Evolutionary conservation across 2,329 filamentous ascomycete species (phyloP).

Genomic region (Cladosporium austrohemisphaericum): DNA sequence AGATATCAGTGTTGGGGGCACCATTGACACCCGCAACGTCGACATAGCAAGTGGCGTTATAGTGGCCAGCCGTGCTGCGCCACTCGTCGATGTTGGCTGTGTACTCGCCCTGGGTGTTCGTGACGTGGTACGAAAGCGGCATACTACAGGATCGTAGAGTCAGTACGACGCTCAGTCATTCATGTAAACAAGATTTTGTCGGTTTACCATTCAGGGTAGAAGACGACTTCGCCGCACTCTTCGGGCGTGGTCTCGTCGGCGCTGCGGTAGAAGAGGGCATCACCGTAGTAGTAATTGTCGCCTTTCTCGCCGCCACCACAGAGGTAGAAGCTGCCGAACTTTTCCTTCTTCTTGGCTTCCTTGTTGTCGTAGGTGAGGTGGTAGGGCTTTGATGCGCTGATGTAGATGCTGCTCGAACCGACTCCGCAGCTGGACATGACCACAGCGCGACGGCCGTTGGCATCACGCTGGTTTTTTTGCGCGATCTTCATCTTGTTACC

Average conservation of each 20-base stretch:
- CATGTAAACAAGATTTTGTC: no score
- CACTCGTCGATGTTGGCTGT: not conserved
- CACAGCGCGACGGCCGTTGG: constrained; percentile 7
- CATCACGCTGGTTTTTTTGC: not conserved
- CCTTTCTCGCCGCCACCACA: not conserved
- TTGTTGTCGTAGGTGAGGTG: constrained; percentile 11
- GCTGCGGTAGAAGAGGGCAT: constrained; percentile 7
- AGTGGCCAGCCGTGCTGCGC: constrained; percentile 1
- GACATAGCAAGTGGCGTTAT: constrained; percentile 4
- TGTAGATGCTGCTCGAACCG: constrained; percentile 11
- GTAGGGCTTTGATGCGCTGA: constrained; percentile 1
- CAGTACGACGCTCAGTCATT: not conserved
- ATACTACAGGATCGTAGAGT: constrained; percentile 1
- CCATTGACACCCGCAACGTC: constrained; percentile 1
- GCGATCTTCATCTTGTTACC: constrained; percentile 4
- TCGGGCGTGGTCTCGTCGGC: constrained; percentile 6
- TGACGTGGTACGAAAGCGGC: constrained; percentile 2
- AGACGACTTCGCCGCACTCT: constrained; percentile 8
- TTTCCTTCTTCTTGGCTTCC: constrained; percentile 7
- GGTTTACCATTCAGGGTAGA: constrained; percentile 10
- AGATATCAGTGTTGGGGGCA: not conserved
- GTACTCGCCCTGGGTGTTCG: not conserved
- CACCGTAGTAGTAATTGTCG: not conserved
- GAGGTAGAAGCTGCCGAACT: constrained; percentile 13
- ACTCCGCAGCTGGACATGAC: constrained; percentile 1